Evolutionary conservation across 768 basidiomycete species (phyloP).

Genomic region (Phaeotremella fagi): DNA sequence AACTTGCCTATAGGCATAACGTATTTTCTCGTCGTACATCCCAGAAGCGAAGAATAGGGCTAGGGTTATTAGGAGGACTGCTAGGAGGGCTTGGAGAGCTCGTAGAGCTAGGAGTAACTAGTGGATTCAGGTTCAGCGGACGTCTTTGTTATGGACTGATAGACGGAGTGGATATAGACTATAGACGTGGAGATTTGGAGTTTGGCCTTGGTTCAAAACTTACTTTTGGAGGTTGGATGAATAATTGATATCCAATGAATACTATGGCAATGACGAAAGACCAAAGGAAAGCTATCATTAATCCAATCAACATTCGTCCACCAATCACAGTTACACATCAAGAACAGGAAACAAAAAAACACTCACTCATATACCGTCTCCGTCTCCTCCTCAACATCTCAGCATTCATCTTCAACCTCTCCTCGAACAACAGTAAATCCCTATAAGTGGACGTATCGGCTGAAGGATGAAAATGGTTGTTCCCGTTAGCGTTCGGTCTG

Average conservation of each 20-base stretch:
- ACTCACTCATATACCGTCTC: slow-evolving; percentile 52
- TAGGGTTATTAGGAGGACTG: slow-evolving; percentile 84
- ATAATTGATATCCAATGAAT: slow-evolving; percentile 66
- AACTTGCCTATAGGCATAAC: slow-evolving; percentile 85
- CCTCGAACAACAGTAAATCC: slow-evolving; percentile 88
- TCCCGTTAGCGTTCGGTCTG: neutral
- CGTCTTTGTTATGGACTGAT: too few relatives aligned
- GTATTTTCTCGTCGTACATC: slow-evolving; percentile 93
- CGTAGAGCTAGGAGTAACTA: slow-evolving; percentile 58
- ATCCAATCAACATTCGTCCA: too few relatives aligned
- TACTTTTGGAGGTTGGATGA: slow-evolving; percentile 53
- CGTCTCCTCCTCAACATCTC: slow-evolving; percentile 73
- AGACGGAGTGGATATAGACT: too few relatives aligned
- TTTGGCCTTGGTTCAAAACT: neutral
- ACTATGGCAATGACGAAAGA: slow-evolving; percentile 55
- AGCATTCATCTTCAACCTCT: slow-evolving; percentile 90
- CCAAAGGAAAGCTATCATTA: slow-evolving; percentile 27
- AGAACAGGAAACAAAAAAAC: too few relatives aligned
- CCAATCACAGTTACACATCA: too few relatives aligned
- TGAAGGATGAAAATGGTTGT: slow-evolving; percentile 56
- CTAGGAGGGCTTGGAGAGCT: slow-evolving; percentile 62
- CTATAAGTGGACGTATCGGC: slow-evolving; percentile 75
- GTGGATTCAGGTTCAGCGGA: neutral
- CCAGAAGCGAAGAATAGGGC: slow-evolving; percentile 94
- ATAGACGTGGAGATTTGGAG: too few relatives aligned